Evolutionary conservation across 176 grass and related monocot genomes (phyloP), one percentile per base, ranked within the genome.

Genomic region (Poa pratensis): DNA sequence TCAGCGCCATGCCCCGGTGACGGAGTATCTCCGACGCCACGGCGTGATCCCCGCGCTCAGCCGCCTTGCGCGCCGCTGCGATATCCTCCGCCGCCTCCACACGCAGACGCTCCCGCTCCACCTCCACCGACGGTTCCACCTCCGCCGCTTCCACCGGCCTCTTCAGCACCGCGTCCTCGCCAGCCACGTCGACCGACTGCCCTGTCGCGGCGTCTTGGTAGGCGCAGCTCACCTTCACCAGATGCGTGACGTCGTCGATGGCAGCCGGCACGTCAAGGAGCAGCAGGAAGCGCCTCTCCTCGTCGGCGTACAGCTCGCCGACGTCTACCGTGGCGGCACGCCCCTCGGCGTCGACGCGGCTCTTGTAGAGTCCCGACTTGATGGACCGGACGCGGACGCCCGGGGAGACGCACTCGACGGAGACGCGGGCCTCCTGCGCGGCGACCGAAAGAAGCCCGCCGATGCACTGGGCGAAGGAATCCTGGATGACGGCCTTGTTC

Each of bases 1-100:
- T 78, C 49, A 53, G 42, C 5, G 43, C 53, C 42, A 30, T 69
- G 64, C 53, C 73, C 15, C 75, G 79, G 16, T 34, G 79, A 57
- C 80, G 69, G 46, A 92, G 77, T 52, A 92, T 89, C 20, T 40
- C 49, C 28, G 82, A 75, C 16, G 90, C 90, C 23, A 26, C 32
- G 0, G 20, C 58, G 79, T 86, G 71, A 61, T 27, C 27, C 0
- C 87, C 90, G 19, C 59, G 53, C 23, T 92, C 90, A 28, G 83
- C 90, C 1, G 83, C 90, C 2, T 30, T 75, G 4, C 57, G 79
- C 49, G 87, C 90, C 18, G 82, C 87, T 13, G 28, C 78, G 37
- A 92, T 92, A 73, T 83, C 87, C 50, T 92, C 75, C 50, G 80
- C 86, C 0, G 84, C 80, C 59, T 83, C 62, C 74, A 92, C 57